These are phyloP conservation scores for Euphorbia schlechtendalii DNA, from an alignment of 441 rosid genomes.

Conservation along the genomic window DNA sequence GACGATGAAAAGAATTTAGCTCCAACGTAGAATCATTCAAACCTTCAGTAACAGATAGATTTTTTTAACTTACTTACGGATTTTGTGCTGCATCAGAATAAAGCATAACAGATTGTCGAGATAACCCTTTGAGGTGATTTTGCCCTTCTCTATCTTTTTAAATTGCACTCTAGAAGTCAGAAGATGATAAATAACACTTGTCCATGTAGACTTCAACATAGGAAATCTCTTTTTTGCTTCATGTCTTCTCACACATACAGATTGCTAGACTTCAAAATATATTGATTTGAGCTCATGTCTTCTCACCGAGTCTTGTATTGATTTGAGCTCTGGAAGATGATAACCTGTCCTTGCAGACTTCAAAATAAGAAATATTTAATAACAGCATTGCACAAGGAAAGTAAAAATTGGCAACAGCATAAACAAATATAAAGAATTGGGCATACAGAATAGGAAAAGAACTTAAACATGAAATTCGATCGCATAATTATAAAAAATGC, in stretches of 20 bases:
- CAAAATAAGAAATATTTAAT: too few relatives aligned
- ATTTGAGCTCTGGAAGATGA: too few relatives aligned
- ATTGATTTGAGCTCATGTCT: too few relatives aligned
- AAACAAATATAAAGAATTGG: too few relatives aligned
- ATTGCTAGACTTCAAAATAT: too few relatives aligned
- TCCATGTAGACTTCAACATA: conserved; percentile 92
- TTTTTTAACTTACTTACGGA: conserved; percentile 36
- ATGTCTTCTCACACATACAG: conserved; percentile 38
- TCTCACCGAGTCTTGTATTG: too few relatives aligned
- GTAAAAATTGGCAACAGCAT: too few relatives aligned
- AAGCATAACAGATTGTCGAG: conserved; percentile 14
- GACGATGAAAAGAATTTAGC: conserved; percentile 28
- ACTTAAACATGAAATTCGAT: background rate
- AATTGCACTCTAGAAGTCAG: conserved; percentile 55
- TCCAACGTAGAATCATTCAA: conserved; percentile 8
- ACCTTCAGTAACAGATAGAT: conserved; percentile 26
- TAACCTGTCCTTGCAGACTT: too few relatives aligned
- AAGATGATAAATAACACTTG: too few relatives aligned
- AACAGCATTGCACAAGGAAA: too few relatives aligned
- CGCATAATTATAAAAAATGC: too few relatives aligned
- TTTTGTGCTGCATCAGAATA: conserved; percentile 31
- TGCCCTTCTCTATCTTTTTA: conserved; percentile 66
- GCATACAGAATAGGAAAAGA: background rate
- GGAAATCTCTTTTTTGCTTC: conserved; percentile 57
- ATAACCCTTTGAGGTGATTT: conserved; percentile 74